These are phyloP conservation scores for Sechiopsis laciniata DNA, from an alignment of 306 rosid species.

Conservation along the genomic window DNA sequence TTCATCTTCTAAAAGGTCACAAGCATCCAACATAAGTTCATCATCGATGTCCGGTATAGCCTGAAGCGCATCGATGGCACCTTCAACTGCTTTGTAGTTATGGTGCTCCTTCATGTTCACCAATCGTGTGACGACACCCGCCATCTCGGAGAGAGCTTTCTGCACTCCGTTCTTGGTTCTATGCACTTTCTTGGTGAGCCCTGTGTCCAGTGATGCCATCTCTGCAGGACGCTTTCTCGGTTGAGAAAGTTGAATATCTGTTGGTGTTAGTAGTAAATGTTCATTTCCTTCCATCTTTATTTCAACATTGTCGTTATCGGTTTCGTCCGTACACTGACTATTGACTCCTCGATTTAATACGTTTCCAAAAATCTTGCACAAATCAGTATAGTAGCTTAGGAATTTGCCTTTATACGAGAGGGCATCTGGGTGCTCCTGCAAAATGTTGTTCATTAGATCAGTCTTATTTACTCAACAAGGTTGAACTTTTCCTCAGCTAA, in stretches of 20 bases:
- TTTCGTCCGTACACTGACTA: constrained; percentile 29
- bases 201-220: constrained; percentile 11
- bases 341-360: constrained; percentile 27
- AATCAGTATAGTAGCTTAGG: constrained; percentile 33
- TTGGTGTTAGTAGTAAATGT: constrained; percentile 19
- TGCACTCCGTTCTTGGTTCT: constrained; percentile 35
- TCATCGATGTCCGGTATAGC: constrained; percentile 60
- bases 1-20: constrained; percentile 68
- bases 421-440: constrained; percentile 61
- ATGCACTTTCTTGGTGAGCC: constrained; percentile 23
- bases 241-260: constrained; percentile 20
- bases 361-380: constrained; percentile 49
- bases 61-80: constrained; percentile 60
- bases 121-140: constrained; percentile 45
- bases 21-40: constrained; percentile 63
- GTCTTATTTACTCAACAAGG: not conserved
- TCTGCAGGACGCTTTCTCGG: constrained; percentile 32
- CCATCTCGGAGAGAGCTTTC: constrained; percentile 53
- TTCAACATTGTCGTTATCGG: constrained; percentile 23
- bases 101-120: constrained; percentile 31
- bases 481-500: not conserved
- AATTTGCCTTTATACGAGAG: constrained; percentile 40
- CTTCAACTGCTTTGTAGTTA: constrained; percentile 32
- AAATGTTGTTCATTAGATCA: constrained; percentile 23
- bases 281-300: constrained; percentile 28